Percentiles rank a stretch among this genome's conserved stretches.
These are phyloP conservation scores for Dittrichia graveolens DNA, from an alignment of 129 eudicot species.

Conservation along the genomic window DNA sequence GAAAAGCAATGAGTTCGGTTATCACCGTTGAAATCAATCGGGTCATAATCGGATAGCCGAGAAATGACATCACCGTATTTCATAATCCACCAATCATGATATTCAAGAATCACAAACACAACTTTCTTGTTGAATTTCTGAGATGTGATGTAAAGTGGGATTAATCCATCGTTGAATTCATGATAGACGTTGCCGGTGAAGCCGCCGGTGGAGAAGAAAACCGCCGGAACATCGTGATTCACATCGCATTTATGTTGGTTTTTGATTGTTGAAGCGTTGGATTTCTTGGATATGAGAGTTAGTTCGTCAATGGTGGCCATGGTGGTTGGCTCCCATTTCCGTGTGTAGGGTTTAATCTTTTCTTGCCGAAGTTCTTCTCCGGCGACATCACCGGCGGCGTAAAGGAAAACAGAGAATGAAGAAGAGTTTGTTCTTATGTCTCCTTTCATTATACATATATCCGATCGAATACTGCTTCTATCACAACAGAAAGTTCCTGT, in stretches of 20 bases:
- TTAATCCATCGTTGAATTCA: conserved; percentile 88
- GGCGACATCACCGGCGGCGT: conserved; percentile 32
- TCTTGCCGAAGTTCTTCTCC: conserved; percentile 51
- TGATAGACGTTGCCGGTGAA: conserved; percentile 94
- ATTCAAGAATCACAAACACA: conserved; percentile 88
- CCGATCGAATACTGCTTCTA: conserved; percentile 71
- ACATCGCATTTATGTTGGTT: conserved; percentile 62
- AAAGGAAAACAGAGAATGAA: conserved; percentile 67
- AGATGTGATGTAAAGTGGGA: conserved; percentile 88
- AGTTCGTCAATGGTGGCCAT: conserved; percentile 83
- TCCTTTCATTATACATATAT: conserved; percentile 82
- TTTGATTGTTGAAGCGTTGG: conserved; percentile 17
- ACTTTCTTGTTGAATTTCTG: conserved; percentile 83
- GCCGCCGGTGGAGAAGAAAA: conserved; percentile 96
- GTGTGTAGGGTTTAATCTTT: conserved; percentile 83
- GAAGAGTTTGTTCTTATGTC: conserved; percentile 81
- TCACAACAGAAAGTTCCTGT: conserved; percentile 95
- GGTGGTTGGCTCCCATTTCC: conserved; percentile 85
- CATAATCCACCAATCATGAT: conserved; percentile 89
- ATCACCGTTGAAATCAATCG: conserved; percentile 70
- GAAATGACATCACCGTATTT: conserved; percentile 81
- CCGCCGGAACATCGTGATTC: conserved; percentile 75
- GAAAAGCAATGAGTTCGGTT: conserved; percentile 85
- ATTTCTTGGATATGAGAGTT: conserved; percentile 53
- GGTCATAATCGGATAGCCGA: conserved; percentile 64